Evolutionary conservation across 169 alveolate species (phyloP), one percentile per base, ranked within the genome.

Genomic region (Eimeria acervulina): DNA sequence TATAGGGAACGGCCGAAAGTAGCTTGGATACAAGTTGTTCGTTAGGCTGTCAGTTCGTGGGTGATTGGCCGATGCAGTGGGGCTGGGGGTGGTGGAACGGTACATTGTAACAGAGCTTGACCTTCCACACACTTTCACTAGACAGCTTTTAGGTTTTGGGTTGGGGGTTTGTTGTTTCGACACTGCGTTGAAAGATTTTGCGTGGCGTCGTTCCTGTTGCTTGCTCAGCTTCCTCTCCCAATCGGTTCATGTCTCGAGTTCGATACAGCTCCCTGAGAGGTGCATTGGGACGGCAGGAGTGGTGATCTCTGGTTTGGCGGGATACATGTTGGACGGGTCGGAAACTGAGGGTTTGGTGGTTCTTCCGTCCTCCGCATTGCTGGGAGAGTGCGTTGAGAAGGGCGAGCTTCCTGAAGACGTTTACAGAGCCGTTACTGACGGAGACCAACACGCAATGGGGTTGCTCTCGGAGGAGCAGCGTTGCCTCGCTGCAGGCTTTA

Each of bases 401-500:
- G 90, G 90, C 5, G 44, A 1, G 19, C 21, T 81, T 70, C 90
- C 90, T 0, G 72, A 81, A 5, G 66, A 15, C 0, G 51, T 47
- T 13, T n/a, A 2, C 2, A 47, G n/a, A 28, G 61, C 44, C 28
- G 23, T 81, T 26, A 1, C 4, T 0, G 47, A 2, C 5, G 90
- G 90, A 6, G 90, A 81, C 47, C 72, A 81, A 17, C 51, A 26
- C 19, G 10, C 12, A 17, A 17, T 81, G 31, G 10, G 13, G 26
- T 38, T 10, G 15, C 72, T 81, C 17, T 0, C 68, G 6, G 38
- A 44, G 5, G 0, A 4, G 36, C 90, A 81, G 90, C 90, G 28
- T 28, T 81, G 90, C 72, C 68, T 44, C 3, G 90, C 47, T 2
- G 90, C 90, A 17, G 90, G 90, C 28, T 81, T 81, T 28, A 81